A percentile compares a stretch with the other conserved stretches of the same genome.
Evolutionary conservation across 768 basidiomycete genomes (phyloP).

Genomic region (Trametes coccinea): DNA sequence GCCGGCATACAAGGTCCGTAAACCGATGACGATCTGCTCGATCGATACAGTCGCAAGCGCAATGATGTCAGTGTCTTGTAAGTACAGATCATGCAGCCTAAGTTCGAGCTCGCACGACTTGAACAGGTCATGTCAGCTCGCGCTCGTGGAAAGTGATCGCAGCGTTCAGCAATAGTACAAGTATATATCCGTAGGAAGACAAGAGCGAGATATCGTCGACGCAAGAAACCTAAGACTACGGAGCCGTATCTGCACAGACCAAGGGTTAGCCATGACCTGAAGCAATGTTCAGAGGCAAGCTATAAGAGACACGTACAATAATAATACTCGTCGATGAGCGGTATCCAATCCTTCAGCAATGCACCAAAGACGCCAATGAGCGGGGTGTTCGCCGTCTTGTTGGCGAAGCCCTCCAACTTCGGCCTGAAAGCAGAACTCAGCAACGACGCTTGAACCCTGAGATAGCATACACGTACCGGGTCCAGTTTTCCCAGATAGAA

Average conservation of each 20-base stretch:
- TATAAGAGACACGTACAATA: conserved; percentile 64
- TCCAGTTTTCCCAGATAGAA: conserved; percentile 80
- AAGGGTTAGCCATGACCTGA: neutral
- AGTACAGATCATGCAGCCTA: no score
- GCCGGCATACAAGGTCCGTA: no score
- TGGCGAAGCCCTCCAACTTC: conserved; percentile 66
- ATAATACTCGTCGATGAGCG: conserved; percentile 86
- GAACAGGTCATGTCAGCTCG: no score
- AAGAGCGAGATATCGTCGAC: conserved; percentile 3
- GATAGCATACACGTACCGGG: conserved; percentile 46
- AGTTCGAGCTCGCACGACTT: no score
- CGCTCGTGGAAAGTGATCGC: neutral
- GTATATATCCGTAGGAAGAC: conserved; percentile 18
- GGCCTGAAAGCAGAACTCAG: conserved; percentile 48
- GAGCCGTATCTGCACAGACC: conserved; percentile 41
- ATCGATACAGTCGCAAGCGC: no score
- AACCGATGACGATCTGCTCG: no score
- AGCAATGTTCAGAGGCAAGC: neutral
- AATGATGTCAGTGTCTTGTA: no score
- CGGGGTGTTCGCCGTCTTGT: conserved; percentile 55
- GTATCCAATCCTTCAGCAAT: conserved; percentile 82
- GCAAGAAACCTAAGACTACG: conserved; percentile 33
- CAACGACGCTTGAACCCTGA: neutral
- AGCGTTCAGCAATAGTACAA: conserved; percentile 11
- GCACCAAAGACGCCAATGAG: conserved; percentile 68